These are phyloP conservation scores for Chaetomium sp. DNA, from an alignment of 2,329 filamentous ascomycete genomes.

Conservation along the genomic window DNA sequence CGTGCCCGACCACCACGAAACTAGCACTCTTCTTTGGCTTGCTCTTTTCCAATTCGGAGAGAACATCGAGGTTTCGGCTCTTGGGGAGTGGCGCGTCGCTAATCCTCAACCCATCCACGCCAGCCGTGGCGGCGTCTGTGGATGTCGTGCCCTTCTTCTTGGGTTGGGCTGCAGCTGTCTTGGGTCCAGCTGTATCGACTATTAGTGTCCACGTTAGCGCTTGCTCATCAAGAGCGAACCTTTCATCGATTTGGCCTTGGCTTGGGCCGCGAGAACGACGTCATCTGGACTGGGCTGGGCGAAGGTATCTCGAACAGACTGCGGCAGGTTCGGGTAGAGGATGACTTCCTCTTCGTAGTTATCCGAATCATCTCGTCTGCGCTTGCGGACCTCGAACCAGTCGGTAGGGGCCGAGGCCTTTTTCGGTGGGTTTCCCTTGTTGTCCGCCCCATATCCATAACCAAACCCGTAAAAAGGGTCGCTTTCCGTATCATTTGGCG, in stretches of 20 bases:
- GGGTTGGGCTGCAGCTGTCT: constrained; percentile 41
- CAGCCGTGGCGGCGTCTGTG: constrained; percentile 42
- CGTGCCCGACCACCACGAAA: constrained; percentile 94
- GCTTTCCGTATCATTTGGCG: constrained; percentile 25
- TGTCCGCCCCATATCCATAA: constrained; percentile 4
- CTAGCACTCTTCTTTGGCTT: constrained; percentile 79
- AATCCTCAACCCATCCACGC: constrained; percentile 45
- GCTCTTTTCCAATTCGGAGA: constrained; percentile 76
- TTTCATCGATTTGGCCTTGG: constrained; percentile 81
- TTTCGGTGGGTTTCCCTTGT: constrained; percentile 2
- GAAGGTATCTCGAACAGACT: constrained; percentile 65
- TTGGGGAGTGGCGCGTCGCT: constrained; percentile 60
- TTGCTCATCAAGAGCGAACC: constrained; percentile 66
- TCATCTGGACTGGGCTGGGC: constrained; percentile 89
- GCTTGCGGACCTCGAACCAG: constrained; percentile 25
- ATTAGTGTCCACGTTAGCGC: constrained; percentile 56
- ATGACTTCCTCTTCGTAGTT: constrained; percentile 33
- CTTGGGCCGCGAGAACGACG: constrained; percentile 81
- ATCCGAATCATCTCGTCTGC: constrained; percentile 40
- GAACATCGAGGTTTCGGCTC: constrained; percentile 81
- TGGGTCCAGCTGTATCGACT: constrained; percentile 53
- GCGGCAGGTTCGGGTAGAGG: constrained; percentile 53
- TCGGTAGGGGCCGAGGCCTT: not conserved
- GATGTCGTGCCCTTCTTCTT: constrained; percentile 45
- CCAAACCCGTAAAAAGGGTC: not conserved